phyloP scores from a whole-genome alignment of 176 grass and related monocot genomes.

The Thalia dealbata region DNA sequence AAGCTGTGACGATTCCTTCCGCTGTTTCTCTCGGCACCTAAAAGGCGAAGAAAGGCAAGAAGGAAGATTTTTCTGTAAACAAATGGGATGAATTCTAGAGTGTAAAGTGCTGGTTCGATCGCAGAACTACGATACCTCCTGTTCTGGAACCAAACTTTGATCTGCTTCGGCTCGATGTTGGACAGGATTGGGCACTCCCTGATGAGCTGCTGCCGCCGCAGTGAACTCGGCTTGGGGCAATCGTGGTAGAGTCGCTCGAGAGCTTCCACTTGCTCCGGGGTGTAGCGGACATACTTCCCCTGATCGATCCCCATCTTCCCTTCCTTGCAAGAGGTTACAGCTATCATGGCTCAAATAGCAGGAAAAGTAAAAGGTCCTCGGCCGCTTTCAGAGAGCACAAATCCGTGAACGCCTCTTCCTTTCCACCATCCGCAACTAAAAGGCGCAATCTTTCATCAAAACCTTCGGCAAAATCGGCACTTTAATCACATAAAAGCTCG shows the following conservation, averaged over 20 bases:
- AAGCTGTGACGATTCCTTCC: slow-evolving; percentile 55
- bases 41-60: neutral
- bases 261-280: slow-evolving; percentile 74
- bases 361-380: neutral
- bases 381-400: neutral
- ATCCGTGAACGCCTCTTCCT: slow-evolving; percentile 13
- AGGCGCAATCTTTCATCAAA: slow-evolving; percentile 26
- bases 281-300: slow-evolving; percentile 75
- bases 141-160: slow-evolving; percentile 91
- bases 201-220: slow-evolving; percentile 69
- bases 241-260: slow-evolving; percentile 70
- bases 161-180: slow-evolving; percentile 72
- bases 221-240: slow-evolving; percentile 68
- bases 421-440: slow-evolving; percentile 28
- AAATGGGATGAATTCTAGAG: neutral
- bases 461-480: neutral
- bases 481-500: slow-evolving; percentile 4
- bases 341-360: slow-evolving; percentile 22
- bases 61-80: neutral
- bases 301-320: slow-evolving; percentile 36
- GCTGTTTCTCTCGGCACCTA: slow-evolving; percentile 74
- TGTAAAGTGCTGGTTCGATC: neutral
- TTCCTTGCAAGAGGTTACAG: slow-evolving; percentile 31
- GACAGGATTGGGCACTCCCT: slow-evolving; percentile 53
- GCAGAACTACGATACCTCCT: slow-evolving; percentile 27